Base-by-base conservation (phyloP, 345 rosid species). In the Brassica nigra region DNA sequence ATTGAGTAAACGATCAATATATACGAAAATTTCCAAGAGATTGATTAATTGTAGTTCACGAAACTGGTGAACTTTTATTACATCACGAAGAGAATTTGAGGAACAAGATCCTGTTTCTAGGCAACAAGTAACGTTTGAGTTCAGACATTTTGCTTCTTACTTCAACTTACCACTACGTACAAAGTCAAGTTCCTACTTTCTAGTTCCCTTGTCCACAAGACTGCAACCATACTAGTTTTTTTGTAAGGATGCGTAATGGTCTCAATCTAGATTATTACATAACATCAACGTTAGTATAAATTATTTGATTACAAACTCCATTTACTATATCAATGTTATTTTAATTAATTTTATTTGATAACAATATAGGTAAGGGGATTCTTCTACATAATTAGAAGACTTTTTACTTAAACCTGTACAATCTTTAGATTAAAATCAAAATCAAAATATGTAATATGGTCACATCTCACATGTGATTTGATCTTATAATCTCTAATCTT, bases 101-200 rank as follows among this genome's bases (percentile, higher is more conserved):
- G 15, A 74, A 68, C 82, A 68, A 68, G 82, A 79, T 79, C 82
- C 78, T 68, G 44, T 34, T 74, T 79, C 18, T 33, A 15, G 70
- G 82, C 81, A 57, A 72, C 63, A 73, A 47, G 68, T 47, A 66
- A 59, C n/a, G 78, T 42, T 73, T 73, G 68, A 20, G 54, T 42
- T 73, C 66, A 78, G 77, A 18, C 72, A 73, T 44, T 74, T 79
- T 74, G 78, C 78, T 79, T 74, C 82, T 79, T 68, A 68, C 78
- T 79, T 79, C 70, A 74, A 7, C 6, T 33, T 66, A 33, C 63
- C 55, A 74, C 36, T 28, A 28, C n/a, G 39, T 44, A 58, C 31
- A 44, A 9, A 9, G 74, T 30, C 66, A 72, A 72, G 30, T 78
- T 58, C 54, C 39, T 54, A 71, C 8, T 37, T 57, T 47, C 29